These are phyloP conservation scores for Metschnikowia gelsemii DNA, from an alignment of 805 yeast genomes.

Conservation along the genomic window DNA sequence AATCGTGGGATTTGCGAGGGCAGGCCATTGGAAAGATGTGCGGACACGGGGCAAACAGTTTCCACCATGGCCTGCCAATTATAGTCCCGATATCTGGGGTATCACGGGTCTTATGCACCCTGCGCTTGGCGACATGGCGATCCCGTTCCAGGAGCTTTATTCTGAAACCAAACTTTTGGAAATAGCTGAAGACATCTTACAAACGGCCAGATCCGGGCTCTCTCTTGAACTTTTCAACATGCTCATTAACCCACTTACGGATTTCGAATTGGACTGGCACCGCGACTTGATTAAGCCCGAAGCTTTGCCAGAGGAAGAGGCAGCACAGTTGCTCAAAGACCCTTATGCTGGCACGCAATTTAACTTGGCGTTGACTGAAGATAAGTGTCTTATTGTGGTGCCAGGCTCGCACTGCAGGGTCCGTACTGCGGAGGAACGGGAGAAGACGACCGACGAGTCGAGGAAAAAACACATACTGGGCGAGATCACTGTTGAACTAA, in stretches of 20 bases:
- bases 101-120: conserved; percentile 49
- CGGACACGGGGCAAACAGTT: conserved; percentile 53
- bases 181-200: conserved; percentile 45
- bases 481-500: conserved; percentile 41
- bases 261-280: conserved; percentile 56
- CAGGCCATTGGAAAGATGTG: conserved; percentile 49
- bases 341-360: conserved; percentile 52
- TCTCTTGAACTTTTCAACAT: conserved; percentile 52
- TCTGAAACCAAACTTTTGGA: conserved; percentile 38
- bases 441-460: conserved; percentile 34
- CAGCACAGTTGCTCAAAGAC: conserved; percentile 33
- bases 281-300: conserved; percentile 51
- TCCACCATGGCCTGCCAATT: conserved; percentile 56
- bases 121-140: conserved; percentile 35
- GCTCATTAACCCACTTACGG: conserved; percentile 52
- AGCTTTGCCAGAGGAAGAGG: conserved; percentile 45
- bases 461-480: conserved; percentile 37
- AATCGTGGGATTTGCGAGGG: conserved; percentile 42
- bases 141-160: conserved; percentile 42
- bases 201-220: conserved; percentile 33
- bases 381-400: conserved; percentile 47
- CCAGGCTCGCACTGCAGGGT: conserved; percentile 49
- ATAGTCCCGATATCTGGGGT: conserved; percentile 55
- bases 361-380: conserved; percentile 49
- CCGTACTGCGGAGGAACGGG: conserved; percentile 45